Evolutionary conservation across 257 asterid species (phyloP), one percentile per base, ranked within the genome.

Genomic region (Rhazya stricta): DNA sequence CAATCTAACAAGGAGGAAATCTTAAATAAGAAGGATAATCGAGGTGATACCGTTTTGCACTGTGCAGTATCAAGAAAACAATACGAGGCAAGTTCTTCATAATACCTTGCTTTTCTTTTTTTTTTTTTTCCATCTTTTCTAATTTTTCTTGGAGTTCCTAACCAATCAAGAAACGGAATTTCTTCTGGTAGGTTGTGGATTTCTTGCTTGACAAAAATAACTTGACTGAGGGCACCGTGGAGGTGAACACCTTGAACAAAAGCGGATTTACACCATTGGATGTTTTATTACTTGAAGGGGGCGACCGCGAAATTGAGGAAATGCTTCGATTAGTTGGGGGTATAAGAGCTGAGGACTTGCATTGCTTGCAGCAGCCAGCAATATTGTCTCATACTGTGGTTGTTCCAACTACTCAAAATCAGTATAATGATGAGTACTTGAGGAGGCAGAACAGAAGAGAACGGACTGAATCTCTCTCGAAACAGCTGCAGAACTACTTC

Each of bases 41-140:
- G 29, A 42, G 93, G 91, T 30, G 82, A 86, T 78, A 85, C 87
- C 25, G 72, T 85, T 34, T 67, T 90, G 81, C 96, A 88, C 78
- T 78, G 81, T 36, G 92, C 89, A 2, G 86, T 87, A 15, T 79
- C 78, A 36, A 67, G 69, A 13, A 71, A 62, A 32, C 79, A 76
- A 23, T 37, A 76, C 9, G 79, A 76, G 79, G 79, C 39, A 68
- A n/a, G 11, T 39, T 58, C 2, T 65, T 57, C 69, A 39, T 66
- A 46, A 39, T 66, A 46, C 70, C 57, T 29, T 18, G 6, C 9
- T 71, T 16, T 18, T 56, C 37, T n/a, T 18, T 27, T 71, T 13
- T 30, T 50, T 1, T 1, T 19, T 45, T 45, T n/a, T n/a, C n/a
- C n/a, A n/a, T n/a, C n/a, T n/a, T n/a, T n/a, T n/a, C n/a, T 9